phyloP scores from a whole-genome alignment of 2,329 filamentous ascomycete species.

The Botrytis elliptica region DNA sequence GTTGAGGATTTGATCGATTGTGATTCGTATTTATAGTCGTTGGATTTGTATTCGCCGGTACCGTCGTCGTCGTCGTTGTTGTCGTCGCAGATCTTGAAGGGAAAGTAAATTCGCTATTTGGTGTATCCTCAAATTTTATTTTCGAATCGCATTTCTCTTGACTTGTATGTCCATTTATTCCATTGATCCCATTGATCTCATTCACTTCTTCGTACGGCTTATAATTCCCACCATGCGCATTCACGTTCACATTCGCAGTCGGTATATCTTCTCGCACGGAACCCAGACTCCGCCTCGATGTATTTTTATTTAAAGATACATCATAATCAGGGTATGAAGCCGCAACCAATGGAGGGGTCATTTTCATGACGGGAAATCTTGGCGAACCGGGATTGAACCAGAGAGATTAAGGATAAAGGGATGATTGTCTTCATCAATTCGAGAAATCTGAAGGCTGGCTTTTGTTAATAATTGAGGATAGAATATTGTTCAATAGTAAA shows the following conservation, averaged over 20 bases:
- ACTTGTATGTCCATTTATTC: not conserved
- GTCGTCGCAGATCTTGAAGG: conserved; percentile 1
- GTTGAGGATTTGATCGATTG: not conserved
- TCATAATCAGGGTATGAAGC: not conserved
- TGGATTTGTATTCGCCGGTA: not conserved
- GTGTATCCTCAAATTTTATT: not conserved
- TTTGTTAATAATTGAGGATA: not conserved
- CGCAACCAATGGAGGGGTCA: conserved; percentile 7
- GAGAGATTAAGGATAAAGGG: not conserved
- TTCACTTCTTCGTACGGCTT: not conserved
- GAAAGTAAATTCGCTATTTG: not conserved
- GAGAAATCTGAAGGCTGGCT: not conserved
- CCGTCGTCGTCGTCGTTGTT: not conserved
- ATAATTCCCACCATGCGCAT: not conserved
- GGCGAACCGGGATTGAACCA: not conserved
- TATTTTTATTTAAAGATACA: not conserved
- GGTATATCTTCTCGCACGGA: conserved; percentile 5
- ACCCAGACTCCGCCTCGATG: conserved; percentile 2
- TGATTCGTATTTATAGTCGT: not conserved
- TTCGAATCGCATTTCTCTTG: conserved; percentile 15
- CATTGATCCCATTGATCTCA: not conserved
- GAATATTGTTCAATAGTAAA: not conserved
- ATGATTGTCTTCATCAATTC: not conserved
- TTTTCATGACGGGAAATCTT: conserved; percentile 11
- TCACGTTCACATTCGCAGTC: not conserved